A percentile compares a stretch with the other conserved stretches of the same genome.
Conservation (phyloP, 2,329 filamentous ascomycete genomes). For the Lecanicillium sp. region DNA sequence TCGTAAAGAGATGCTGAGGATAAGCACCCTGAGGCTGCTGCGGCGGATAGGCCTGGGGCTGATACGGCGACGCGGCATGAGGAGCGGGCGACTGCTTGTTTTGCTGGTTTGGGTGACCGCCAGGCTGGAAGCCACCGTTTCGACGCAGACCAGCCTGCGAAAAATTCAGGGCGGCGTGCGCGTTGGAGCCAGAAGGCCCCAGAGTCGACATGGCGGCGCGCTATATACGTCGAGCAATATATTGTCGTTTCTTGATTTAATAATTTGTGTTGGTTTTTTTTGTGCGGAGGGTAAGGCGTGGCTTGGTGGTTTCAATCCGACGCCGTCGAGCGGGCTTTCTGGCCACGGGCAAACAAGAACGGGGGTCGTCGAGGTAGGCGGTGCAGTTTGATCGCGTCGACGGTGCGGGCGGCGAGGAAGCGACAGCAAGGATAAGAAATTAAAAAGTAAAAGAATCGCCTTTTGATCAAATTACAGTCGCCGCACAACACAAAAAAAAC, state of each 20-base stretch:
- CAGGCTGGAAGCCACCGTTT: slow-evolving; percentile 27
- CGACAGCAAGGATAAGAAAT: not conserved
- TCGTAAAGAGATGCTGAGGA: slow-evolving; percentile 44
- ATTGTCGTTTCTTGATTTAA: not conserved
- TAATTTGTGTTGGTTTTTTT: not conserved
- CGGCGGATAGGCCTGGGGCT: slow-evolving; percentile 42
- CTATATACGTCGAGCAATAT: not conserved
- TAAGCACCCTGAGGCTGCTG: slow-evolving; percentile 42
- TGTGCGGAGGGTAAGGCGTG: not conserved
- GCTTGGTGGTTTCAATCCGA: too few relatives aligned
- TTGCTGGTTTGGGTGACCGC: slow-evolving; percentile 39
- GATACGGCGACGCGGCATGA: slow-evolving; percentile 47
- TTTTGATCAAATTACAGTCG: too few relatives aligned
- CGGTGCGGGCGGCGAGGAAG: not conserved
- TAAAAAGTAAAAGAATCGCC: too few relatives aligned
- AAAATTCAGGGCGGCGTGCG: slow-evolving; percentile 45
- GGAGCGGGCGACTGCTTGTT: slow-evolving; percentile 48
- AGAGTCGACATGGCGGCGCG: slow-evolving; percentile 36
- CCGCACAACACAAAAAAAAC: too few relatives aligned
- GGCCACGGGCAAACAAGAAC: too few relatives aligned
- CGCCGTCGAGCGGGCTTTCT: too few relatives aligned
- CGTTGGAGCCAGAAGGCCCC: slow-evolving; percentile 40
- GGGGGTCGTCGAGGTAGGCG: slow-evolving; percentile 1
- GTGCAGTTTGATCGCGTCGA: not conserved
- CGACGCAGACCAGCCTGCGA: slow-evolving; percentile 42